Base-by-base conservation (phyloP, 2,329 filamentous ascomycete genomes). In the Sarocladium strictum region DNA sequence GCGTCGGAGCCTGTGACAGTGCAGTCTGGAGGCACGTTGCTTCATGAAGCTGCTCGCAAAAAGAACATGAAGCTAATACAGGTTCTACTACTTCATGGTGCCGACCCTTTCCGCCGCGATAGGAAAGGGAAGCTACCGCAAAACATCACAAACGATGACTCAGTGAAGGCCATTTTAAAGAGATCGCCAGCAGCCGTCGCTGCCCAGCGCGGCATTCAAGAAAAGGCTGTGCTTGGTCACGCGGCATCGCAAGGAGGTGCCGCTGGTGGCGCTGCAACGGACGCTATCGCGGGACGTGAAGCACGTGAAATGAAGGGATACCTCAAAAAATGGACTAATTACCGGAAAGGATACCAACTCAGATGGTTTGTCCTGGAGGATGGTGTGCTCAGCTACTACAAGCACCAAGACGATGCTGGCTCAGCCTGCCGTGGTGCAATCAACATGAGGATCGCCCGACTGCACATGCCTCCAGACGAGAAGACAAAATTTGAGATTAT, bases 311-410 rank as follows among this genome's bases (percentile, higher is more conserved):
- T 99, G 89, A 97, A 96, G 74, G 94, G 94, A 6, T 99, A 97
- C 68, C 77, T 99, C 55, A 97, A 97, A 74, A 99, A 99, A 70
- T 99, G 94, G 94, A 99, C 94, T 49, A 99, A 99, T 68, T 99
- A 99, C 68, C 92, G 93, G 21, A 92, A 89, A 66, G 94, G 94
- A 9, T 99, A 97, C 74, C 96, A 99, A 73, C 71, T 99, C 59
- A 81, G 94, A 57, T 99, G 93, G 92, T 99, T 99, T 67, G 94
- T 97, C 14, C 81, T 99, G 9, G 94, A 99, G 67, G 94, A 99
- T 67, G 94, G 94, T 12, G 93, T 99, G 12, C 72, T 99, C 61
- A 97, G 94, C 71, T 99, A 99, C 74, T 99, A 97, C 76, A 99
- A 99, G 73, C 90, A 97, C 69, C 94, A 99, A 72, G 94, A 99